These are phyloP conservation scores for Delonix regia DNA, from an alignment of 306 rosid genomes.

Conservation along the genomic window DNA sequence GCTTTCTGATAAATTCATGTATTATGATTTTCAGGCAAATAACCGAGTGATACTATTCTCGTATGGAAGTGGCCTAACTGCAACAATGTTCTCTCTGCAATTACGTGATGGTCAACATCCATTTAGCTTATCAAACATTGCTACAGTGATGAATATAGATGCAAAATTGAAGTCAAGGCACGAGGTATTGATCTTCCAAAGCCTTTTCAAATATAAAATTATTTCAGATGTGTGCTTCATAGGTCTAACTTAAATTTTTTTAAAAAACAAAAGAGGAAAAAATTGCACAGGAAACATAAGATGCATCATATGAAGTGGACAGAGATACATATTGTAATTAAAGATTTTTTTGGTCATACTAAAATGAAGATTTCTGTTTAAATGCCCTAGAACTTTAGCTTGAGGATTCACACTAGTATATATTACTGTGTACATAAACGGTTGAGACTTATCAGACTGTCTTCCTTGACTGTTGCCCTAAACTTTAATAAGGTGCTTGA, in stretches of 20 bases:
- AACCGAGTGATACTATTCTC: conserved; percentile 84
- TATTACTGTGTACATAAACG: not conserved
- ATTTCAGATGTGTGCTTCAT: not conserved
- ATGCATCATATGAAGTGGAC: not conserved
- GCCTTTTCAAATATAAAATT: conserved; percentile 5
- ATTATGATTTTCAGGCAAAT: conserved; percentile 62
- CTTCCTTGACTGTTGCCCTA: not conserved
- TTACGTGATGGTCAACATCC: conserved; percentile 62
- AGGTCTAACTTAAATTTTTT: not conserved
- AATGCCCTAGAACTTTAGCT: not conserved
- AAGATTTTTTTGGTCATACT: not conserved
- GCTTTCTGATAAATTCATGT: conserved; percentile 37
- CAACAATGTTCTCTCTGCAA: conserved; percentile 89
- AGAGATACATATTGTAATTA: not conserved
- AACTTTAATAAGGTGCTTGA: not conserved
- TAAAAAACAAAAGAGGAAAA: not conserved
- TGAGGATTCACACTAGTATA: not conserved
- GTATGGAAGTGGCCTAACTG: conserved; percentile 89
- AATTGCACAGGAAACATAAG: not conserved
- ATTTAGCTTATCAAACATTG: conserved; percentile 88
- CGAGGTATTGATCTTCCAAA: conserved; percentile 64
- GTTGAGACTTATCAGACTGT: not conserved
- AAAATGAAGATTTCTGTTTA: not conserved
- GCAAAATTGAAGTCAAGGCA: conserved; percentile 89
- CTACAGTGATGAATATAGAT: conserved; percentile 67